phyloP scores from a whole-genome alignment of 108 stramenopile species.

The Cylindrotheca fusiformis region DNA sequence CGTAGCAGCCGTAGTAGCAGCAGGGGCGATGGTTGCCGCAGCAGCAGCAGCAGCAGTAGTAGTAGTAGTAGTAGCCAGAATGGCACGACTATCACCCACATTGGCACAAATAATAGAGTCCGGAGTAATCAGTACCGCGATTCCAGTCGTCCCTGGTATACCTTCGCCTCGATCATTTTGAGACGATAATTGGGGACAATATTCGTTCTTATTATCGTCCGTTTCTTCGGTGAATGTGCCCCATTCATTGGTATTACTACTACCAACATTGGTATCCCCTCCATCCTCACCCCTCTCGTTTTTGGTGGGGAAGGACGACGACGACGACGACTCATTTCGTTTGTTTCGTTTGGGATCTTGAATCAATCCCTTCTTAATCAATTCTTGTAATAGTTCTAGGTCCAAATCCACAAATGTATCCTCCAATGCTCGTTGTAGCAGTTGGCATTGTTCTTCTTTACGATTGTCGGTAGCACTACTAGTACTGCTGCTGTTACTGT shows the following conservation, averaged over 20 bases:
- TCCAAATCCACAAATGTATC: slow-evolving; percentile 67
- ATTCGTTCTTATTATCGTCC: background rate
- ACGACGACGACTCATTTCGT: background rate
- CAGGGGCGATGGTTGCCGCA: too few species aligned
- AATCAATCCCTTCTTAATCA: slow-evolving; percentile 15
- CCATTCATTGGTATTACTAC: background rate
- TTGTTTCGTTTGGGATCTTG: slow-evolving; percentile 6
- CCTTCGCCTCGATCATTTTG: slow-evolving; percentile 23
- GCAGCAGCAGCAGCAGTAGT: background rate
- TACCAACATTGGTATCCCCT: too few species aligned
- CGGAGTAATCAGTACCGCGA: slow-evolving; percentile 79
- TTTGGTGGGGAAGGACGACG: background rate
- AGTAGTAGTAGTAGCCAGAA: slow-evolving; percentile 28
- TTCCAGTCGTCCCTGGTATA: slow-evolving; percentile 85
- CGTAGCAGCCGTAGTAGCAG: background rate
- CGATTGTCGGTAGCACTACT: slow-evolving; percentile 8
- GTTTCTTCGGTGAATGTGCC: background rate
- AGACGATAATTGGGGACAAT: background rate
- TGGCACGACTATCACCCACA: slow-evolving; percentile 90
- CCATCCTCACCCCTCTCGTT: background rate
- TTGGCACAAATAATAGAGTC: slow-evolving; percentile 88
- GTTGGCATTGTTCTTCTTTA: slow-evolving; percentile 24
- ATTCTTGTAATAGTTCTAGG: slow-evolving; percentile 41
- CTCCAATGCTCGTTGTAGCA: slow-evolving; percentile 43
- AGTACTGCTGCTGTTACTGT: background rate